Evolutionary conservation across 1,284 basidiomycete genomes (phyloP).

Genomic region (Meira miltonrushii): DNA sequence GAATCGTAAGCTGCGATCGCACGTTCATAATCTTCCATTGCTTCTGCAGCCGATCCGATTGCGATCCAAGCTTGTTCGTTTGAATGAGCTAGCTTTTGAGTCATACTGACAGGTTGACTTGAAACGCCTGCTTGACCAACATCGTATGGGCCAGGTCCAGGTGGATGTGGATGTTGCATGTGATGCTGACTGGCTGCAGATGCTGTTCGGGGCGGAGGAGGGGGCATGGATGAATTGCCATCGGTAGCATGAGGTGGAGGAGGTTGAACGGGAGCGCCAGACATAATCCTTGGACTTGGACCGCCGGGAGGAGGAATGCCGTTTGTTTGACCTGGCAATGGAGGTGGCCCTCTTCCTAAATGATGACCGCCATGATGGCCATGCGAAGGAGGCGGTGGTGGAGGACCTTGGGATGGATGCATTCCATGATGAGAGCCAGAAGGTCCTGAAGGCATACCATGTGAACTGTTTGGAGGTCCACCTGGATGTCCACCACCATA

Average conservation of each 20-base stretch:
- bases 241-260: background rate
- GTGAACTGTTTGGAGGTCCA: background rate
- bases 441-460: background rate
- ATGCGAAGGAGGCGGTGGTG: slow-evolving; percentile 2
- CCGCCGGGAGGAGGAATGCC: slow-evolving; percentile 5
- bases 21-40: slow-evolving; percentile 49
- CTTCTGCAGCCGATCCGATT: slow-evolving; percentile 41
- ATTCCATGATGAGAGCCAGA: slow-evolving; percentile 2
- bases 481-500: background rate
- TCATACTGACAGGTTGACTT: slow-evolving; percentile 8
- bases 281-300: slow-evolving; percentile 5
- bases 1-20: slow-evolving; percentile 47
- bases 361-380: background rate
- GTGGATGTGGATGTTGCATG: slow-evolving; percentile 4
- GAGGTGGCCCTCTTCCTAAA: background rate
- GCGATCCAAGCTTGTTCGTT: slow-evolving; percentile 11
- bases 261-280: background rate
- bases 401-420: background rate
- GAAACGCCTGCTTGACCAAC: background rate
- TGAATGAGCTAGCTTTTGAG: slow-evolving; percentile 8
- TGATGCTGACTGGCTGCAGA: slow-evolving; percentile 7
- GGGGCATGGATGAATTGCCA: background rate
- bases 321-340: slow-evolving; percentile 1
- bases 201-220: background rate
- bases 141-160: background rate